Evolutionary conservation across 2,329 filamentous ascomycete genomes (phyloP), one percentile per base, ranked within the genome.

Genomic region (Aphanocladium album): DNA sequence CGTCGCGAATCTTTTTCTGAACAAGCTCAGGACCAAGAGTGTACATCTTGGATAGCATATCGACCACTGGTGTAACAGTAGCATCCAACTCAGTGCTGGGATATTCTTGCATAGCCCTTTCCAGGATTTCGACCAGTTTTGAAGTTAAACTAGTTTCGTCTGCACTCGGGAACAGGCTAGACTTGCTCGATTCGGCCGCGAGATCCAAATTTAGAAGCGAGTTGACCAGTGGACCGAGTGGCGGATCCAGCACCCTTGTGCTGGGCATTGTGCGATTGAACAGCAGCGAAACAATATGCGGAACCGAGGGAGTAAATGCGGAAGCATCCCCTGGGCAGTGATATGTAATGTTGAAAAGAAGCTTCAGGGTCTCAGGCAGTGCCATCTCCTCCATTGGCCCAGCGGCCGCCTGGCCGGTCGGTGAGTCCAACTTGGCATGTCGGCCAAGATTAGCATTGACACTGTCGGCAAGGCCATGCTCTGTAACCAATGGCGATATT

Each of bases 271-370:
- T 73, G 21, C 77, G 76, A 54, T 77, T 84, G 64, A 82, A 82
- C 33, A 98, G 78, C 19, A 97, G 82, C 49, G 84, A 83, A 60
- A 93, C 78, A 30, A 98, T 83, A 62, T 86, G 80, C 12, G 86
- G 82, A 46, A 96, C 81, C 2, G 88, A 85, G 23, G 83, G 77
- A 1, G 85, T 85, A 69, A 97, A 96, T 0, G 79, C 75, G 0
- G 78, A 72, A 5, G 77, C 74, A 27, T 88, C 80, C 46, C 87
- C 80, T 4, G 86, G 84, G 65, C 88, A 89, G 68, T 87, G 86
- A 67, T 93, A 87, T 1, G 89, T 89, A 57, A 96, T 80, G 73
- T 97, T 97, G 80, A 96, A 98, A 56, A 96, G 76, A 45, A 98
- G 80, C 70, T 96, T 97, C 54, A 95, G 77, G 0, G 89, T 93